Conservation (phyloP, 1,284 basidiomycete species). For the Heterobasidion parviporum region DNA sequence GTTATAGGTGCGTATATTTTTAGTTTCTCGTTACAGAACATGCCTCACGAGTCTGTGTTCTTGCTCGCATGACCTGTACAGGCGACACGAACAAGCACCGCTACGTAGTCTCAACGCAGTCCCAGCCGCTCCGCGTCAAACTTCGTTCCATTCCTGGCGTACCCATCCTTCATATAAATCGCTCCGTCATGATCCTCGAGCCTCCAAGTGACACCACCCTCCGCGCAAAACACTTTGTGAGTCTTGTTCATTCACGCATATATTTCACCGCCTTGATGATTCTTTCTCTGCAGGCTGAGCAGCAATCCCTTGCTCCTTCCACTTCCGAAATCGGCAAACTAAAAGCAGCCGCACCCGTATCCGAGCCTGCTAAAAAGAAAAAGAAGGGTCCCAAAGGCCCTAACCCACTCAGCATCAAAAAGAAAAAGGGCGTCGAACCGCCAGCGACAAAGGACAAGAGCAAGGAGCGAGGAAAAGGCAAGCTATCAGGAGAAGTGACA, state of each 20-base stretch:
- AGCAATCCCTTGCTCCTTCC: conserved; percentile 39
- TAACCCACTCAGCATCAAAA: conserved; percentile 91
- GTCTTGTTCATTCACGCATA: conserved; percentile 12
- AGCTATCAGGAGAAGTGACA: background rate
- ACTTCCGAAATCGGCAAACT: conserved; percentile 34
- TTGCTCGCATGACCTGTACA: conserved; percentile 18
- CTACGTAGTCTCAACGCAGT: conserved; percentile 82
- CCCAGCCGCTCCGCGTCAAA: conserved; percentile 53
- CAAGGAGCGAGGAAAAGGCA: background rate
- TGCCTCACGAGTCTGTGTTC: background rate
- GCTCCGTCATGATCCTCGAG: conserved; percentile 86
- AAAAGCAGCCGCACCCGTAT: conserved; percentile 22
- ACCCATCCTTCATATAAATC: conserved; percentile 84
- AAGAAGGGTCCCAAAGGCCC: conserved; percentile 76
- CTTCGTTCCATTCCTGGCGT: conserved; percentile 72
- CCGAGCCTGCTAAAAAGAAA: conserved; percentile 45
- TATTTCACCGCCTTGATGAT: background rate
- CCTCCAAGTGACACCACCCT: conserved; percentile 76
- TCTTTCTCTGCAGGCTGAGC: conserved; percentile 38
- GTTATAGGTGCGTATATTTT: conserved; percentile 62
- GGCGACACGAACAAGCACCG: conserved; percentile 87
- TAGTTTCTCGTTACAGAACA: background rate
- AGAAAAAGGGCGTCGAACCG: conserved; percentile 47
- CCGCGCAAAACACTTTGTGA: conserved; percentile 54
- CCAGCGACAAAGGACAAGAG: background rate